A percentile compares a stretch with the other conserved stretches of the same genome.
Evolutionary conservation across 805 yeast species (phyloP).

Genomic region (Nakazawaea siamensis): DNA sequence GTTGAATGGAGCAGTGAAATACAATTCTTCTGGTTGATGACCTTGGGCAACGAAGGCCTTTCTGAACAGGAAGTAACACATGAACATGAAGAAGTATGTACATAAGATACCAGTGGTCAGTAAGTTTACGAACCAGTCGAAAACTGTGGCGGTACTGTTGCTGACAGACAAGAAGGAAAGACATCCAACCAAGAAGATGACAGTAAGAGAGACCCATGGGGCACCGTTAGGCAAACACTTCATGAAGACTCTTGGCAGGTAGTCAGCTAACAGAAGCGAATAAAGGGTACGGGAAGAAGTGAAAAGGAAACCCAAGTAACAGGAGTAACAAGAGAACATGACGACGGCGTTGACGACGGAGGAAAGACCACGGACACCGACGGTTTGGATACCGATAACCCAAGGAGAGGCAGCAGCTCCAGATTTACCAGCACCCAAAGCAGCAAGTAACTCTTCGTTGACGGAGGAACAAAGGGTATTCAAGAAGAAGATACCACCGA

Average conservation of each 20-base stretch:
- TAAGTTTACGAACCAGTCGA: constrained; percentile 65
- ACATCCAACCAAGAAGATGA: constrained; percentile 34
- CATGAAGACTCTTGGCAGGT: constrained; percentile 34
- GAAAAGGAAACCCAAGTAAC: constrained; percentile 40
- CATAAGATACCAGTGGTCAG: constrained; percentile 64
- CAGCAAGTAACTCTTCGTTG: constrained; percentile 27
- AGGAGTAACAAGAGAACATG: constrained; percentile 36
- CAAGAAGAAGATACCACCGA: constrained; percentile 40
- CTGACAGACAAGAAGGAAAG: constrained; percentile 43
- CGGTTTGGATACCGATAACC: constrained; percentile 38
- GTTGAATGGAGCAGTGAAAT: constrained; percentile 36
- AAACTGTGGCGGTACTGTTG: constrained; percentile 49
- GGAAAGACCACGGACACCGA: constrained; percentile 33
- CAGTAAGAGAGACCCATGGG: constrained; percentile 35
- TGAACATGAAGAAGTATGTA: constrained; percentile 49
- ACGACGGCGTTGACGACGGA: constrained; percentile 35
- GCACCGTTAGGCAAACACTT: constrained; percentile 38
- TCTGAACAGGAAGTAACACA: constrained; percentile 55
- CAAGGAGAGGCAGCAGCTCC: constrained; percentile 44
- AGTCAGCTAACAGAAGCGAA: constrained; percentile 37
- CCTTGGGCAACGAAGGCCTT: constrained; percentile 50
- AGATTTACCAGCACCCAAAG: constrained; percentile 25
- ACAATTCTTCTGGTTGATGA: constrained; percentile 31
- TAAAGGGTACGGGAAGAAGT: constrained; percentile 39
- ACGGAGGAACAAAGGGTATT: constrained; percentile 36